These are phyloP conservation scores for Didymella keratinophila DNA, from an alignment of 2,329 filamentous ascomycete genomes.

Conservation along the genomic window DNA sequence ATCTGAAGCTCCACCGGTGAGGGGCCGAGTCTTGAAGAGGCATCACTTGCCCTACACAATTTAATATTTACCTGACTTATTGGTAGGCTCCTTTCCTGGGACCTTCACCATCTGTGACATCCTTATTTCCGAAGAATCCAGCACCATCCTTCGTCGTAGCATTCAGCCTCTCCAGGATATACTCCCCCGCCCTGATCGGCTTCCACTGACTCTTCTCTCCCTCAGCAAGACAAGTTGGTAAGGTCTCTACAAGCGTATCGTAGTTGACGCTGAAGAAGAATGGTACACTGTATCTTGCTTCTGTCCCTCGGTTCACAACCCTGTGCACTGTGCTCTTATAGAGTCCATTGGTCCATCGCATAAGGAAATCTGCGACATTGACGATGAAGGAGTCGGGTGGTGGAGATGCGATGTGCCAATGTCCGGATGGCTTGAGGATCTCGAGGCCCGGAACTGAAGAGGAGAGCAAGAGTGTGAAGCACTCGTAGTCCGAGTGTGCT, in stretches of 20 bases:
- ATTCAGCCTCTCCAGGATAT: constrained; percentile 51
- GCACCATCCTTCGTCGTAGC: constrained; percentile 43
- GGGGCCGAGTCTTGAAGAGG: no score
- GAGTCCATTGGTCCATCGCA: constrained; percentile 60
- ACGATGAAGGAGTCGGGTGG: constrained; percentile 58
- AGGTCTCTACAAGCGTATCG: constrained; percentile 50
- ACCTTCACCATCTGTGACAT: not conserved
- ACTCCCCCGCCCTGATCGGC: constrained; percentile 51
- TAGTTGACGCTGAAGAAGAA: constrained; percentile 59
- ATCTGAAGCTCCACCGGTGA: not conserved
- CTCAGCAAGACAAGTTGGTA: constrained; percentile 48
- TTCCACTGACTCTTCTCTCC: constrained; percentile 45
- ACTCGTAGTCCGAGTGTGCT: constrained; percentile 49
- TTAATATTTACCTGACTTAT: not conserved
- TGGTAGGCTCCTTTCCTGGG: not conserved
- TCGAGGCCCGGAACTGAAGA: constrained; percentile 44
- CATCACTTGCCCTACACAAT: no score
- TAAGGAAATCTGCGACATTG: constrained; percentile 62
- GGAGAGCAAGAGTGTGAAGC: constrained; percentile 46
- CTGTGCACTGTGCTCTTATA: constrained; percentile 61
- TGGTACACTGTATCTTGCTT: constrained; percentile 56
- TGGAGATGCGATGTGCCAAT: constrained; percentile 48
- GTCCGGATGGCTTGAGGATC: constrained; percentile 42
- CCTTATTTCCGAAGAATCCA: constrained; percentile 36
- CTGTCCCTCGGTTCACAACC: constrained; percentile 52